Conservation (phyloP, 257 asterid species). For the Prunella vulgaris region DNA sequence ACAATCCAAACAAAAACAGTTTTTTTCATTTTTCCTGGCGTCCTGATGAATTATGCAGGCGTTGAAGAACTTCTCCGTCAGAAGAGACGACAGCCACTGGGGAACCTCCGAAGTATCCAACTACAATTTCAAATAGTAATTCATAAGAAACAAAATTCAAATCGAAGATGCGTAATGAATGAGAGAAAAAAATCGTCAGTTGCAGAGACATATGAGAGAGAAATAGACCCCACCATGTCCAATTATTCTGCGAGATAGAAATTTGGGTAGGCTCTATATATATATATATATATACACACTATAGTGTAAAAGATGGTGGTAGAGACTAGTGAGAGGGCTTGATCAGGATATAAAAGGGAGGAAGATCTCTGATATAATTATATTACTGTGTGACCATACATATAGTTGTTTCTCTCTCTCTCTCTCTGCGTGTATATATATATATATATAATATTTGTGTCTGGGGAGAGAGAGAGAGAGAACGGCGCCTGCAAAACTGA, state of each 20-base stretch:
- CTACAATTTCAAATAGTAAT: slow-evolving; percentile 22
- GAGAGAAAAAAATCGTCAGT: not conserved
- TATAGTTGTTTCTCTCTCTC: not conserved
- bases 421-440: not conserved
- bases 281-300: no score
- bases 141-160: not conserved
- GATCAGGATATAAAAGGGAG: slow-evolving; percentile 26
- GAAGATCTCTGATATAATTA: slow-evolving; percentile 14
- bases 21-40: slow-evolving; percentile 65
- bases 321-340: not conserved
- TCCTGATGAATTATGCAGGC: slow-evolving; percentile 66
- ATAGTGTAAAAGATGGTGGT: not conserved
- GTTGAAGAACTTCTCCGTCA: slow-evolving; percentile 64
- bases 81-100: slow-evolving; percentile 48
- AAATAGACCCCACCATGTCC: slow-evolving; percentile 43
- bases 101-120: slow-evolving; percentile 45
- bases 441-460: not conserved
- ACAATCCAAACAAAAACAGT: slow-evolving; percentile 70
- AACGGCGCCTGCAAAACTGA: slow-evolving; percentile 71
- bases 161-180: not conserved
- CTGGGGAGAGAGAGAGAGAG: slow-evolving; percentile 41
- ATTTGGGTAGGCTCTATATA: not conserved
- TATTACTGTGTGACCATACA: not conserved
- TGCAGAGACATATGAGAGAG: not conserved
- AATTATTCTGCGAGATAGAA: not conserved